Evolutionary conservation across 495 filamentous ascomycete species (phyloP), one percentile per base, ranked within the genome.

Genomic region (Chaetomium cochliodes): DNA sequence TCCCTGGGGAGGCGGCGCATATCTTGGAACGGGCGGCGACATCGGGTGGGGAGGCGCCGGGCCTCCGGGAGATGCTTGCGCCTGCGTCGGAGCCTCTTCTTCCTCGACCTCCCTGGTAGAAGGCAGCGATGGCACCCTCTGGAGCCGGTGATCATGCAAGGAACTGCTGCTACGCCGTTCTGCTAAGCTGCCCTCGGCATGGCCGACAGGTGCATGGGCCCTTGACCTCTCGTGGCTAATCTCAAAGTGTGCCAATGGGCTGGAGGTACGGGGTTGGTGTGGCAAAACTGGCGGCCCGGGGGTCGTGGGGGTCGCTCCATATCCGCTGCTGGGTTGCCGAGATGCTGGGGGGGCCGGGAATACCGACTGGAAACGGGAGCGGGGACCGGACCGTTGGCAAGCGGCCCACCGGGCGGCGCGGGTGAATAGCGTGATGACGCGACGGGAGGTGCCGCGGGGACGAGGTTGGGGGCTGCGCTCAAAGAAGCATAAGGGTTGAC

Each of bases 211-310:
- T 11, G 52, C 69, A 53, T 72, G 70, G 8, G 76, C 60, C 47
- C 76, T 73, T 4, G 76, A 30, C 63, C 69, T 73, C 64, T 82
- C 81, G 57, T 79, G 75, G 26, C 76, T 79, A 20, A 80, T 74
- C 70, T 84, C 78, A 47, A 82, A 84, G 69, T 92, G 86, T 22
- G 90, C 92, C 33, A 96, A 79, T 13, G 91, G 92, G 70, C 92
- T 96, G 22, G 90, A 94, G 22, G 91, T 94, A 59, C 91, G 86
- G 11, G 92, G 91, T 62, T 90, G 90, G 74, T 92, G 92, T 15
- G 88, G 82, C 69, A 92, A 77, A 5, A 81, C 65, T 5, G 84
- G 80, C 30, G 84, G 77, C 5, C 46, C 70, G 6, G 72, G 67
- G 55, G 75, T 75, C 66, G 69, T 63, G 23, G 74, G 74, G 22